phyloP scores from a whole-genome alignment of 352 stramenopile species.

The Pythium periplocum region DNA sequence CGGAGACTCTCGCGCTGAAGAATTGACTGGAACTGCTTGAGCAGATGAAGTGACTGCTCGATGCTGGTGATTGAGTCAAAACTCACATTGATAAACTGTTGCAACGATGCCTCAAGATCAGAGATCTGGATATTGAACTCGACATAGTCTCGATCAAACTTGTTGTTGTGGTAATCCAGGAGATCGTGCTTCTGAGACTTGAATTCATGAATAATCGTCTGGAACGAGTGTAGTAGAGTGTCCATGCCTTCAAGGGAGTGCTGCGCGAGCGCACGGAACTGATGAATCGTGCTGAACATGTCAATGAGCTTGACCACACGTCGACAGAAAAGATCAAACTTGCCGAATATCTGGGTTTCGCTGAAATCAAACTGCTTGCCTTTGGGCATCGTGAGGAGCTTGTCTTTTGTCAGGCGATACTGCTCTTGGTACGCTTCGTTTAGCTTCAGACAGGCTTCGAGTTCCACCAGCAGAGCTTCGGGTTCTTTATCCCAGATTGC shows the following conservation, averaged over 20 bases:
- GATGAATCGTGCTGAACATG: conserved; percentile 90
- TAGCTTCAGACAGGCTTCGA: conserved; percentile 80
- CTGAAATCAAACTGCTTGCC: conserved; percentile 90
- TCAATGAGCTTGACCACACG: conserved; percentile 89
- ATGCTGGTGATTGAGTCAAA: conserved; percentile 89
- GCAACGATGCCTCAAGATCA: conserved; percentile 79
- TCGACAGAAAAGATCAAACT: conserved; percentile 88
- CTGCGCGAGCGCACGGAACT: conserved; percentile 85
- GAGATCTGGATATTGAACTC: conserved; percentile 93
- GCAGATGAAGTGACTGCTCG: conserved; percentile 74
- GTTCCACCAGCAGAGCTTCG: conserved; percentile 46
- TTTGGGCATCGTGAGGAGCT: conserved; percentile 84
- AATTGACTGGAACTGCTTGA: conserved; percentile 87
- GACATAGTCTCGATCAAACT: conserved; percentile 92
- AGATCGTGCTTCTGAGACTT: conserved; percentile 77
- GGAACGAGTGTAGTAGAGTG: conserved; percentile 65
- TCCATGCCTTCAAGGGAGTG: conserved; percentile 92
- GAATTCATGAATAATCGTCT: conserved; percentile 82
- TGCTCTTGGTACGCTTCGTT: conserved; percentile 91
- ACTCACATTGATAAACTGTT: conserved; percentile 89
- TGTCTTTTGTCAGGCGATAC: conserved; percentile 87
- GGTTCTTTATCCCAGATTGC: conserved; percentile 77
- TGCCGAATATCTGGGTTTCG: conserved; percentile 89
- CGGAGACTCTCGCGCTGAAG: conserved; percentile 81
- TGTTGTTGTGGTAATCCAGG: conserved; percentile 86